These are phyloP conservation scores for Monilinia fructicola DNA, from an alignment of 2,329 filamentous ascomycete species.

Conservation along the genomic window DNA sequence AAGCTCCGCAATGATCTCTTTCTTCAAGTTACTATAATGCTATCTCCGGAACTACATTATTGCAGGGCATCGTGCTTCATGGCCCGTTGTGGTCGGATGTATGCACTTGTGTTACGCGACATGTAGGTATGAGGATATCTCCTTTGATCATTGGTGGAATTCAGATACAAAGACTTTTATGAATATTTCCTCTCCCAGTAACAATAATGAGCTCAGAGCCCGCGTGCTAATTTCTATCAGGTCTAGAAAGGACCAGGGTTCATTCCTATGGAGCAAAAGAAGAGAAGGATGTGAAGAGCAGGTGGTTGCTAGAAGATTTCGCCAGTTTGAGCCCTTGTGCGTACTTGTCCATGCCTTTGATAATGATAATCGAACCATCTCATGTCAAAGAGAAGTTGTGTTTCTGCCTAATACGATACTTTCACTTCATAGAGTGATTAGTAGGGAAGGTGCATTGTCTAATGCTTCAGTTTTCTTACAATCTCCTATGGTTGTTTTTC, in stretches of 20 bases:
- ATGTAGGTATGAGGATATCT: constrained; percentile 10
- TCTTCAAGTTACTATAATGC: constrained; percentile 8
- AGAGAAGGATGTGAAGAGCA: neutral
- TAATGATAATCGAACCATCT: neutral
- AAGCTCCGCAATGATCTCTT: constrained; percentile 14
- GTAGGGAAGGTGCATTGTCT: too few species aligned
- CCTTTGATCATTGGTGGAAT: constrained; percentile 1
- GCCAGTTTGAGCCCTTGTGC: neutral
- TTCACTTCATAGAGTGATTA: too few species aligned
- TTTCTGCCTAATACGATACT: too few species aligned
- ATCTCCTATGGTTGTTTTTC: constrained; percentile 12
- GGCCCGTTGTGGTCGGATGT: constrained; percentile 6
- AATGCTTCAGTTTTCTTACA: too few species aligned
- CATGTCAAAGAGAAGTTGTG: neutral
- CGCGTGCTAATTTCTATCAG: neutral
- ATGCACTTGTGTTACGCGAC: constrained; percentile 22
- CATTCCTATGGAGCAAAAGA: neutral
- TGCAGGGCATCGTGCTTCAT: constrained; percentile 4
- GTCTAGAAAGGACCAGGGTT: neutral
- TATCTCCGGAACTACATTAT: neutral
- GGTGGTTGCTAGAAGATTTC: neutral
- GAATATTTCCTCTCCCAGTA: neutral
- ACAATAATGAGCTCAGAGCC: neutral
- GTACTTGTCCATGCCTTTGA: neutral
- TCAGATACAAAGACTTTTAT: neutral